Conservation (phyloP, 2,329 filamentous ascomycete species). For the Cercospora sp. region DNA sequence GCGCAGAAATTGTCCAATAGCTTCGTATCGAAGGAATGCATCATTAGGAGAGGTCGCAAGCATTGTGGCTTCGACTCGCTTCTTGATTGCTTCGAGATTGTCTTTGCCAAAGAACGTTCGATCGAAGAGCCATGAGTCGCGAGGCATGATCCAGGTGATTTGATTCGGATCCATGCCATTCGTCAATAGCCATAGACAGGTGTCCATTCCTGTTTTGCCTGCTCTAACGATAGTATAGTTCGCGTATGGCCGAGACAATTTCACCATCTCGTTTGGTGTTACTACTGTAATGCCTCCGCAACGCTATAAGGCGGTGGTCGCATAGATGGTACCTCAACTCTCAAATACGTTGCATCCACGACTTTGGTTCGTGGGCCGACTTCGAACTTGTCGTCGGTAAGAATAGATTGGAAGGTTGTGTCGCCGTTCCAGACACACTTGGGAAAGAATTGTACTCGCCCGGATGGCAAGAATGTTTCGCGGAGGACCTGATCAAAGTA, state of each 20-base stretch:
- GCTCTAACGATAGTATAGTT: slow-evolving; percentile 27
- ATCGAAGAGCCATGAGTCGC: slow-evolving; percentile 24
- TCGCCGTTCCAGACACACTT: slow-evolving; percentile 23
- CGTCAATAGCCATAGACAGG: slow-evolving; percentile 24
- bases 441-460: slow-evolving; percentile 23
- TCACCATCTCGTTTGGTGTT: slow-evolving; percentile 18
- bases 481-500: slow-evolving; percentile 25
- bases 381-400: slow-evolving; percentile 17
- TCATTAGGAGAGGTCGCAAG: slow-evolving; percentile 19
- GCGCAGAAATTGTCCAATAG: slow-evolving; percentile 1
- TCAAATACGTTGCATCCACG: slow-evolving; percentile 27
- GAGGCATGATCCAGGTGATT: slow-evolving; percentile 31
- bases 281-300: slow-evolving; percentile 11
- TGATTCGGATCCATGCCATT: slow-evolving; percentile 12
- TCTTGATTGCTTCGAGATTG: neutral
- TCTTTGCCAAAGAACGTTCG: slow-evolving; percentile 15
- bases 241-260: slow-evolving; percentile 11
- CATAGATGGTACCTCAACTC: slow-evolving; percentile 24
- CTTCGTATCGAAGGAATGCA: slow-evolving; percentile 11
- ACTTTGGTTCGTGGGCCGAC: slow-evolving; percentile 19
- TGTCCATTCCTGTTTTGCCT: slow-evolving; percentile 28
- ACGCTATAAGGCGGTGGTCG: slow-evolving; percentile 22
- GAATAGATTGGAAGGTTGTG: slow-evolving; percentile 14
- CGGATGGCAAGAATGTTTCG: slow-evolving; percentile 24
- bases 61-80: neutral